Base-by-base conservation (phyloP, 306 rosid species). In the Prunus dulcis region DNA sequence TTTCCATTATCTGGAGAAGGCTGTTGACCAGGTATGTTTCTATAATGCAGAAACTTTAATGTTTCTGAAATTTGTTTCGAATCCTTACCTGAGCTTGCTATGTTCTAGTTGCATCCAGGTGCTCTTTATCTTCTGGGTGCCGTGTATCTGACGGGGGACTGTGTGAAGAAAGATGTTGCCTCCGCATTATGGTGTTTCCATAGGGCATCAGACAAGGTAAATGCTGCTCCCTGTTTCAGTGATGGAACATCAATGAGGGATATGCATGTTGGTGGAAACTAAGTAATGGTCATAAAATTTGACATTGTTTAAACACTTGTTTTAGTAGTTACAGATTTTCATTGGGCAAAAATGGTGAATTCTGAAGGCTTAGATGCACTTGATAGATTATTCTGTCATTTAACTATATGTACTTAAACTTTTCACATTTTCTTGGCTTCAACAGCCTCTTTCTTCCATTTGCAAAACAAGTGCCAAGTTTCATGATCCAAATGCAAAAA, bases 151-250 rank as follows among this genome's bases (percentile, higher is more conserved):
- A 87, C 93, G 0, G 97, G 97, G 22, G 97, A 95, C 71, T 95
- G 97, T 14, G 87, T 95, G 82, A 89, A 82, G 84, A 87, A 86
- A 86, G 96, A 95, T 65, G 28, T 84, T 69, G 89, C 89, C 53
- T 89, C 97, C 3, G 96, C 98, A 50, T 66, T 95, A 71, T 90
- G 97, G 97, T 95, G 97, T 78, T 95, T 95, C 77, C 93, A 90
- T 70, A 87, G 96, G 85, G 97, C 98, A 73, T 89, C 97, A 18
- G 91, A 89, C 74, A 95, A 92, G 98, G 98, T 95, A 87, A 64
- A 63, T 6, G 20, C 58, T 46, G 19, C 28, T 45, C 3, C 22
- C 73, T 23, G 45, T 64, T 71, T 77, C 76, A 69, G 20, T n/a
- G 61, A 20, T 64, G 2, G 27, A 55, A 25, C 41, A 15, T 61